phyloP scores from a whole-genome alignment of 208 protist species.

The Trypanosoma melophagium region DNA sequence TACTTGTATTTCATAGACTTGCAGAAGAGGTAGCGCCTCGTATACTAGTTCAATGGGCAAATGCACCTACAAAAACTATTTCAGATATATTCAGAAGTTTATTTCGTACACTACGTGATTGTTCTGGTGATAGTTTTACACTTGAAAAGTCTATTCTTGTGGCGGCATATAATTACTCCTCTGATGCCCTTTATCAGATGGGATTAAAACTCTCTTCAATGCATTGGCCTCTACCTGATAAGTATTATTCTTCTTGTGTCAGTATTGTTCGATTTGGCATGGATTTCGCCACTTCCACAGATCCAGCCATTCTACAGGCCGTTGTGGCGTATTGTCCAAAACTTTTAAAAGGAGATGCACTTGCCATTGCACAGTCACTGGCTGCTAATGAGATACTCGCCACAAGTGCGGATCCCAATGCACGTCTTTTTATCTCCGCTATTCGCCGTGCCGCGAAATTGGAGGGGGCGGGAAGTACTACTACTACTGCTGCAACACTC shows the following conservation, averaged over 20 bases:
- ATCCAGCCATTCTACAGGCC: conserved; percentile 71
- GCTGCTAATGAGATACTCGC: conserved; percentile 47
- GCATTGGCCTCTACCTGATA: conserved; percentile 76
- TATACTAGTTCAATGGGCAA: conserved; percentile 67
- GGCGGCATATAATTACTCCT: conserved; percentile 58
- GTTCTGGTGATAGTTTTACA: conserved; percentile 47
- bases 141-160: conserved; percentile 77
- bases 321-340: conserved; percentile 67
- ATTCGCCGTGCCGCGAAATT: conserved; percentile 74
- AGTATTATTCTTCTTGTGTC: conserved; percentile 60
- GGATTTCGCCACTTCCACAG: conserved; percentile 63
- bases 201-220: conserved; percentile 77
- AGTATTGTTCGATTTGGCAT: conserved; percentile 71
- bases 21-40: conserved; percentile 40
- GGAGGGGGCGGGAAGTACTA: conserved; percentile 31
- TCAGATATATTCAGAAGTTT: conserved; percentile 76
- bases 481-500: conserved; percentile 12
- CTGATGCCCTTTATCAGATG: conserved; percentile 69
- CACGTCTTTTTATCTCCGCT: conserved; percentile 51
- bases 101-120: conserved; percentile 79
- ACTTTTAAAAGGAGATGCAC: conserved; percentile 61
- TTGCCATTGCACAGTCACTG: conserved; percentile 46
- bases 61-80: conserved; percentile 64
- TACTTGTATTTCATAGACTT: conserved; percentile 70
- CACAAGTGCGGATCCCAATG: conserved; percentile 47